Percentiles rank a stretch among this genome's conserved stretches.
Evolutionary conservation across 306 rosid genomes (phyloP).

Genomic region (Oemleria cerasiformis): DNA sequence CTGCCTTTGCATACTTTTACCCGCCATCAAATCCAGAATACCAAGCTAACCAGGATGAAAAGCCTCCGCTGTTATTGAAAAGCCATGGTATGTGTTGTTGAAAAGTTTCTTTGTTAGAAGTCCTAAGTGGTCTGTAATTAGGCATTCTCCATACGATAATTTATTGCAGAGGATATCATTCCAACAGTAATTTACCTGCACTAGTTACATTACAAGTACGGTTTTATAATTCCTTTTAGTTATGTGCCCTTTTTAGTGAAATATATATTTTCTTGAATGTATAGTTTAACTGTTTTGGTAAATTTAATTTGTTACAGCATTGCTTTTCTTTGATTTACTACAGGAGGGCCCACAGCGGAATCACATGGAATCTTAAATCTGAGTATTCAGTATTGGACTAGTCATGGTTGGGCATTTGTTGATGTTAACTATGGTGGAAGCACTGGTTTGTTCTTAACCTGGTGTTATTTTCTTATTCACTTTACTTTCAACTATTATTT

Average conservation of each 20-base stretch:
- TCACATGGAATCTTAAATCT: conserved; percentile 67
- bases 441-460: conserved; percentile 72
- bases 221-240: background rate
- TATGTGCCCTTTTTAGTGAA: conserved; percentile 2
- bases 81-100: conserved; percentile 73
- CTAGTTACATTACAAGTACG: background rate
- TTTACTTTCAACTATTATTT: background rate
- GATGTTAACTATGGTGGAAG: conserved; percentile 98
- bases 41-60: conserved; percentile 63
- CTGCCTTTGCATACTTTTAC: conserved; percentile 88
- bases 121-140: background rate
- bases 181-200: background rate
- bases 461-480: background rate
- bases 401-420: conserved; percentile 89
- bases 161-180: background rate
- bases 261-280: background rate
- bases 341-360: conserved; percentile 96
- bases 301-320: conserved; percentile 4
- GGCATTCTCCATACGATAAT: background rate
- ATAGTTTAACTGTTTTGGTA: background rate
- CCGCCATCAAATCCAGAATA: conserved; percentile 69
- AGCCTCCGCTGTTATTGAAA: conserved; percentile 77
- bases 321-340: conserved; percentile 26
- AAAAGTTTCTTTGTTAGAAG: conserved; percentile 1
- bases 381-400: conserved; percentile 85